These are phyloP conservation scores for Pyrrhoderma noxium DNA, from an alignment of 1,284 basidiomycete genomes.

Conservation along the genomic window DNA sequence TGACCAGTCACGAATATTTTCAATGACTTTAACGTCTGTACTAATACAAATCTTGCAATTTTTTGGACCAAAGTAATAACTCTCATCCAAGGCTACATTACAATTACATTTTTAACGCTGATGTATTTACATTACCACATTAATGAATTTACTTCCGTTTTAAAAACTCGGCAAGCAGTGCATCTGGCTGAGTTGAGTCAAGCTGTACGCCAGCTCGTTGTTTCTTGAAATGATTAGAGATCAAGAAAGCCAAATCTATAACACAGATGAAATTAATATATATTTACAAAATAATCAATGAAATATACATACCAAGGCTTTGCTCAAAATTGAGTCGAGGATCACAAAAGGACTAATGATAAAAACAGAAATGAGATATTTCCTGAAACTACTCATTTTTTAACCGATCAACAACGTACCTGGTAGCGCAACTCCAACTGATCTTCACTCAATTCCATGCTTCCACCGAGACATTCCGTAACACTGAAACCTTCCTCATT, in stretches of 20 bases:
- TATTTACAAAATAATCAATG: not conserved
- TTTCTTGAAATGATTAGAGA: conserved; percentile 73
- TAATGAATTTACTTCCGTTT: too few species aligned
- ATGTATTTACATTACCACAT: too few species aligned
- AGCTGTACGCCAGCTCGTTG: conserved; percentile 25
- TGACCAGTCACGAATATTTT: too few species aligned
- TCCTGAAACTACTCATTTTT: not conserved
- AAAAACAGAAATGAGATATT: conserved; percentile 1
- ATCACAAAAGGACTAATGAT: conserved; percentile 59
- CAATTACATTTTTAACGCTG: too few species aligned
- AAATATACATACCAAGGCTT: conserved; percentile 60
- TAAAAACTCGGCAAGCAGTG: too few species aligned
- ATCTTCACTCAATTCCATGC: conserved; percentile 73
- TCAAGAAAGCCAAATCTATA: conserved; percentile 69
- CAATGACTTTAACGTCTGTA: too few species aligned
- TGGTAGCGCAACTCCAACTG: conserved; percentile 70
- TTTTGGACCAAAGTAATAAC: too few species aligned
- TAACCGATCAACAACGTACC: conserved; percentile 39
- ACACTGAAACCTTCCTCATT: conserved; percentile 92
- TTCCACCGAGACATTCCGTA: conserved; percentile 76
- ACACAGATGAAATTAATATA: conserved; percentile 1
- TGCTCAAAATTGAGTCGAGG: conserved; percentile 80
- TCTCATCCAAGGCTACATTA: too few species aligned
- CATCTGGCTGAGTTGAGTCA: too few species aligned
- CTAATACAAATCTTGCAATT: too few species aligned